Evolutionary conservation across 1,284 basidiomycete species (phyloP).

Genomic region (Cerrena zonata): DNA sequence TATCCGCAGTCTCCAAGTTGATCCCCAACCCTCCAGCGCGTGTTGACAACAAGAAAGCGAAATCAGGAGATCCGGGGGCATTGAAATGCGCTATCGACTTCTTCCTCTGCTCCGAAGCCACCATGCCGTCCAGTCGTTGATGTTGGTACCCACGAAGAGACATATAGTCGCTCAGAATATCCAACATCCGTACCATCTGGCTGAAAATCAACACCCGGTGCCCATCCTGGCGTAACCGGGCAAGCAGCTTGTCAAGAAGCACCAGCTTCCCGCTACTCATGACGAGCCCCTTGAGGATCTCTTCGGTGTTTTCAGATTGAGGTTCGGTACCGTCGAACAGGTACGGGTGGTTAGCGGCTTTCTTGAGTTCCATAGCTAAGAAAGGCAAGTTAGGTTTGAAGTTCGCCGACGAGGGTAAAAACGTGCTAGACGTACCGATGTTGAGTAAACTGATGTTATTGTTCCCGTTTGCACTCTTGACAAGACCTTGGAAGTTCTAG

Average conservation of each 20-base stretch:
- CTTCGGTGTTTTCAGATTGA: constrained; percentile 70
- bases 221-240: constrained; percentile 82
- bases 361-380: constrained; percentile 90
- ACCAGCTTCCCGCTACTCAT: constrained; percentile 99
- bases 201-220: constrained; percentile 98
- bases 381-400: constrained; percentile 6
- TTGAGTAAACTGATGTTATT: constrained; percentile 89
- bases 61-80: constrained; percentile 65
- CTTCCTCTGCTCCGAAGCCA: constrained; percentile 77
- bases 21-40: constrained; percentile 97
- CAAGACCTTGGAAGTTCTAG: constrained; percentile 88
- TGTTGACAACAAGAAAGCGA: constrained; percentile 84
- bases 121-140: constrained; percentile 72
- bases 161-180: constrained; percentile 98
- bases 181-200: constrained; percentile 98
- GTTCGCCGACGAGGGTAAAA: background rate
- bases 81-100: constrained; percentile 79
- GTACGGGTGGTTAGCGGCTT: constrained; percentile 96
- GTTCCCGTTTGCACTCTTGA: constrained; percentile 81
- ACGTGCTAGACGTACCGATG: constrained; percentile 58
- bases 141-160: constrained; percentile 78
- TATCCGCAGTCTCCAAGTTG: constrained; percentile 96
- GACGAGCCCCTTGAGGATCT: constrained; percentile 90
- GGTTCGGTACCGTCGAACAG: constrained; percentile 94
- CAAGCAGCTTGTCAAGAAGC: constrained; percentile 88